Evolutionary conservation across 2,329 filamentous ascomycete species (phyloP), one percentile per base, ranked within the genome.

Genomic region (Microcera coccophila): DNA sequence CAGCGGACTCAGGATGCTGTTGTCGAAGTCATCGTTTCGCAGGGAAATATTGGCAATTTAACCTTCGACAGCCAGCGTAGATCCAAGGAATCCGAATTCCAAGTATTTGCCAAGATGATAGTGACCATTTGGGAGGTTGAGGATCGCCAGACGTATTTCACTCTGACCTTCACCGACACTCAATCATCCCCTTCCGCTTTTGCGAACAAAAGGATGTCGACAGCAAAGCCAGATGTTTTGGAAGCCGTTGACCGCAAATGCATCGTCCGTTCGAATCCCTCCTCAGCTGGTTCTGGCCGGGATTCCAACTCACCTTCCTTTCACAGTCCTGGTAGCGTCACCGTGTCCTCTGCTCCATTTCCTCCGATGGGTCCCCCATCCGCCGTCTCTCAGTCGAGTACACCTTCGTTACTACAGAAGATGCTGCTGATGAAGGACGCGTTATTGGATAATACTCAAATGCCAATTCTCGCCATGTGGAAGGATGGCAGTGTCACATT

Each of bases 381-480:
- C 1, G 72, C 73, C 34, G 70, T 73, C 9, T 68, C 74, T 4
- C 62, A 73, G n/a, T 71, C 77, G 0, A 75, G 73, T 42, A 72
- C 78, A 3, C 81, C 84, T 0, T 84, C 84, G 0, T 70, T 85
- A 11, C 73, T 89, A 18, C 81, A 87, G 54, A 91, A 90, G 60
- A 79, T 87, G 41, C 80, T 78, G 7, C 72, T 82, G 38, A 79
- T 91, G 69, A 90, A 90, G 62, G 85, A 90, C 59, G 85, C 85
- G 1, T 72, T 90, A 16, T 68, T 91, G 5, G 85, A 89, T 58
- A 86, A 81, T 29, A 86, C 87, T 19, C 77, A 81, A 47, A 81
- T 87, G 59, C 86, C 87, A 0, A 83, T 88, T 17, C 70, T 90
- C 34, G 83, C 84, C 18, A 86, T 90, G 81, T 90, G 87, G 87